Evolutionary conservation across 345 rosid species (phyloP).

Genomic region (Noccaea bulbosa): DNA sequence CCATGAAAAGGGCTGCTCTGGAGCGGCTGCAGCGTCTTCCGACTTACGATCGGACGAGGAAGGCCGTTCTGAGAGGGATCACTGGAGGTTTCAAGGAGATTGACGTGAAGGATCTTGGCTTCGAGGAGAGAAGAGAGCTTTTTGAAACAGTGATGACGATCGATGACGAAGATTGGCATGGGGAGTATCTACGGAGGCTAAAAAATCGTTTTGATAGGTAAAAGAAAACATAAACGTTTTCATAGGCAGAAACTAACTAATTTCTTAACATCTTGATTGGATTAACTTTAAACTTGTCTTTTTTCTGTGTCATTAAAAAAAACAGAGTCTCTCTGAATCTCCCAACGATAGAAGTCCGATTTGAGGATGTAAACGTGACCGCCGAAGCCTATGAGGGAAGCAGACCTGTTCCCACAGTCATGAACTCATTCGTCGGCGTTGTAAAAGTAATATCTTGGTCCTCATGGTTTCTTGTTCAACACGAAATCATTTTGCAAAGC

Average conservation of each 20-base stretch:
- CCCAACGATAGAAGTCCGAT: slow-evolving; percentile 56
- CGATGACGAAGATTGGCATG: slow-evolving; percentile 44
- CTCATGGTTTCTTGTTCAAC: not conserved
- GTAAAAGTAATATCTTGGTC: slow-evolving; percentile 39
- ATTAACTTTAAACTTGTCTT: not conserved
- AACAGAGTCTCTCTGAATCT: slow-evolving; percentile 48
- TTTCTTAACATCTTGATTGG: too few species aligned
- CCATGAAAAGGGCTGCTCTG: slow-evolving; percentile 51
- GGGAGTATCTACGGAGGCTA: slow-evolving; percentile 47
- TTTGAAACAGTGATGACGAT: slow-evolving; percentile 43
- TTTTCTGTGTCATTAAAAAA: not conserved
- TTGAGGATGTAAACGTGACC: slow-evolving; percentile 45
- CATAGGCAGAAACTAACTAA: too few species aligned
- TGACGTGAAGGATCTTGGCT: slow-evolving; percentile 43
- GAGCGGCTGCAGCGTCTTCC: slow-evolving; percentile 49
- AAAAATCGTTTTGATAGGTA: slow-evolving; percentile 51
- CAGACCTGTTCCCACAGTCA: slow-evolving; percentile 48
- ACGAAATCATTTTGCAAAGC: not conserved
- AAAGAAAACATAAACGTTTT: not conserved
- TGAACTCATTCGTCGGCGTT: slow-evolving; percentile 36
- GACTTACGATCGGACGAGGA: slow-evolving; percentile 45
- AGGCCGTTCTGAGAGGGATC: slow-evolving; percentile 40
- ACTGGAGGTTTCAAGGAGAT: slow-evolving; percentile 46
- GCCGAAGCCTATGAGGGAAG: slow-evolving; percentile 43
- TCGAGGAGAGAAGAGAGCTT: slow-evolving; percentile 41